Evolutionary conservation across 345 rosid species (phyloP).

Genomic region (Corymbia maculata): DNA sequence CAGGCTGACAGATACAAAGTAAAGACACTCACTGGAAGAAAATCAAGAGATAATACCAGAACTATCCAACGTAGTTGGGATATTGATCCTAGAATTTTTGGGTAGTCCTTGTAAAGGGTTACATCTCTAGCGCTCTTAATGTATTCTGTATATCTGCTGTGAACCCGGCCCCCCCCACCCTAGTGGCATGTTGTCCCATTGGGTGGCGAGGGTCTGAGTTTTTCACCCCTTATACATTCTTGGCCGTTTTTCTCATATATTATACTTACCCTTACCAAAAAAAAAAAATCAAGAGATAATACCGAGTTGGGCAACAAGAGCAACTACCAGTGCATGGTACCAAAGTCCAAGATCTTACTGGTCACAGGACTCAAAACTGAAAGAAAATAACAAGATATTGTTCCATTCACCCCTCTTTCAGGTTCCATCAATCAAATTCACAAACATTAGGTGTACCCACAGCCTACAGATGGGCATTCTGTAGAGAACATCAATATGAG

Average conservation of each 20-base stretch:
- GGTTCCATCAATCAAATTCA: not conserved
- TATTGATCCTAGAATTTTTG: too few relatives aligned
- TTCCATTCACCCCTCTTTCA: not conserved
- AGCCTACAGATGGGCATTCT: not conserved
- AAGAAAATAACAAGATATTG: not conserved
- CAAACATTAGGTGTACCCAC: not conserved
- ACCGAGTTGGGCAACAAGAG: not conserved
- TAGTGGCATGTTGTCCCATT: too few relatives aligned
- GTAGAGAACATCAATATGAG: not conserved
- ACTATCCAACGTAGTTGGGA: too few relatives aligned
- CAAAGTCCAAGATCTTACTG: not conserved
- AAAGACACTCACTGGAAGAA: not conserved
- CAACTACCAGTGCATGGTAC: not conserved
- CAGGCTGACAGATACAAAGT: slow-evolving; percentile 26
- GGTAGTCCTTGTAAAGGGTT: too few relatives aligned
- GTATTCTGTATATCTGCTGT: too few relatives aligned
- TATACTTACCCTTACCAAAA: too few relatives aligned
- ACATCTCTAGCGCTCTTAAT: too few relatives aligned
- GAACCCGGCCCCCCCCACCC: too few relatives aligned
- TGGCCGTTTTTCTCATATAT: too few relatives aligned
- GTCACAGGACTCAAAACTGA: not conserved
- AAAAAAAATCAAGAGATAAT: not conserved
- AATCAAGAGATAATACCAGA: not conserved
- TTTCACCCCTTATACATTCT: too few relatives aligned
- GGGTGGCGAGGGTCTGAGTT: too few relatives aligned